These are phyloP conservation scores for Balansia obtecta DNA, from an alignment of 2,329 filamentous ascomycete species.

Conservation along the genomic window DNA sequence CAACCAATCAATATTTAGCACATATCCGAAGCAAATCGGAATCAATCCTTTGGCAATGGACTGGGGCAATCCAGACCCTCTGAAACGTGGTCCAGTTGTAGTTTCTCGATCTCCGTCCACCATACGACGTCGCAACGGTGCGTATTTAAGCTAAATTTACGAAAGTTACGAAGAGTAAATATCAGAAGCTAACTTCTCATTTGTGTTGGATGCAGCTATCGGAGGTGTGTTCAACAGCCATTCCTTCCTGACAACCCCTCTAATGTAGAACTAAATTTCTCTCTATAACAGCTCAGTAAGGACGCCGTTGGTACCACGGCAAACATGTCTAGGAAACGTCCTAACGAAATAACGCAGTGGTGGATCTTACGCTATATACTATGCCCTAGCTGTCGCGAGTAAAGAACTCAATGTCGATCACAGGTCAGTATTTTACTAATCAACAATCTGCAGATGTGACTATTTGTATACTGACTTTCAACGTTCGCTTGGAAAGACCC, in stretches of 20 bases:
- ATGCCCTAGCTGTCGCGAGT: conserved; percentile 82
- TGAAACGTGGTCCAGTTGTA: conserved; percentile 72
- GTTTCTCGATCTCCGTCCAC: conserved; percentile 67
- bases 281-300: conserved; percentile 23
- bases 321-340: not conserved
- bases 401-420: conserved; percentile 79
- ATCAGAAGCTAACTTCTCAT: not conserved
- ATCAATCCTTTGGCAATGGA: conserved; percentile 82
- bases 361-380: conserved; percentile 92
- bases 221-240: conserved; percentile 33
- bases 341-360: conserved; percentile 31
- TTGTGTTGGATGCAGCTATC: conserved; percentile 29
- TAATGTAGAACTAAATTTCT: not conserved
- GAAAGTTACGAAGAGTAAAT: not conserved
- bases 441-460: not conserved
- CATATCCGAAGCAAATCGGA: conserved; percentile 87
- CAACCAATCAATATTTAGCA: conserved; percentile 29
- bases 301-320: not conserved
- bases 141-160: conserved; percentile 14
- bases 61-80: conserved; percentile 72
- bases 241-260: not conserved
- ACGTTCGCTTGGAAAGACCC: conserved; percentile 24
- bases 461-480: conserved; percentile 6
- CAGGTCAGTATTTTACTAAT: conserved; percentile 27
- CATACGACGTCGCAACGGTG: conserved; percentile 70